Percentiles rank a stretch among this genome's conserved stretches.
Evolutionary conservation across 352 stramenopile species (phyloP).

Genomic region (Pythium phragmiticola): DNA sequence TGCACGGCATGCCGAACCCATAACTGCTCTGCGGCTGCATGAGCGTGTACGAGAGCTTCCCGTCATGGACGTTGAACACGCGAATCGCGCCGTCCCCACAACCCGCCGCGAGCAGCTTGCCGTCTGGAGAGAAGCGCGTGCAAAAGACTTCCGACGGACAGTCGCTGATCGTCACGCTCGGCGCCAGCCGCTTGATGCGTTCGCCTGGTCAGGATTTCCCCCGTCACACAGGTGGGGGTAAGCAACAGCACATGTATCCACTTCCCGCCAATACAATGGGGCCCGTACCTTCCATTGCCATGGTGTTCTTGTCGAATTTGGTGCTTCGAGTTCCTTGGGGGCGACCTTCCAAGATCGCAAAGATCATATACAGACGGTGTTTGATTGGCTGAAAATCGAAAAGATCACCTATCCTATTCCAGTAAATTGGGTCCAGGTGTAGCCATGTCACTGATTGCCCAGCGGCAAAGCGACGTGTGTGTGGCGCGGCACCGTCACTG

Average conservation of each 20-base stretch:
- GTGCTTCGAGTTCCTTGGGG: not conserved
- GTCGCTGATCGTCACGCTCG: constrained; percentile 85
- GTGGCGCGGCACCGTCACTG: constrained; percentile 21
- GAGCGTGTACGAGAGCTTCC: constrained; percentile 81
- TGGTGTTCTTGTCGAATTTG: not conserved
- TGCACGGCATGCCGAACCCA: constrained; percentile 82
- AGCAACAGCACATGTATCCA: not conserved
- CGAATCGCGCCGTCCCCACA: constrained; percentile 86
- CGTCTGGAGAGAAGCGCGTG: constrained; percentile 83
- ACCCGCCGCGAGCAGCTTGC: constrained; percentile 77
- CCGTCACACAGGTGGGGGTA: no score
- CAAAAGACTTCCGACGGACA: constrained; percentile 89
- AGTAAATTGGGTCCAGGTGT: constrained; percentile 5
- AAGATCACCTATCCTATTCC: not conserved
- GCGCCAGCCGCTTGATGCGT: constrained; percentile 64
- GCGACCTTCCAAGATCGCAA: constrained; percentile 23
- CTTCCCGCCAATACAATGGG: no score
- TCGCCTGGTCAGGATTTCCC: constrained; percentile 12
- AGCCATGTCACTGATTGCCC: constrained; percentile 9
- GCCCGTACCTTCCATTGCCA: constrained; percentile 16
- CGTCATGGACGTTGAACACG: constrained; percentile 80
- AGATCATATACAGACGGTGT: constrained; percentile 1
- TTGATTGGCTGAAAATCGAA: constrained; percentile 12
- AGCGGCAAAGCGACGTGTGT: constrained; percentile 23
- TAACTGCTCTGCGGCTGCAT: constrained; percentile 67